Conservation (phyloP, 257 asterid species). For the Penstemon newberryi region DNA sequence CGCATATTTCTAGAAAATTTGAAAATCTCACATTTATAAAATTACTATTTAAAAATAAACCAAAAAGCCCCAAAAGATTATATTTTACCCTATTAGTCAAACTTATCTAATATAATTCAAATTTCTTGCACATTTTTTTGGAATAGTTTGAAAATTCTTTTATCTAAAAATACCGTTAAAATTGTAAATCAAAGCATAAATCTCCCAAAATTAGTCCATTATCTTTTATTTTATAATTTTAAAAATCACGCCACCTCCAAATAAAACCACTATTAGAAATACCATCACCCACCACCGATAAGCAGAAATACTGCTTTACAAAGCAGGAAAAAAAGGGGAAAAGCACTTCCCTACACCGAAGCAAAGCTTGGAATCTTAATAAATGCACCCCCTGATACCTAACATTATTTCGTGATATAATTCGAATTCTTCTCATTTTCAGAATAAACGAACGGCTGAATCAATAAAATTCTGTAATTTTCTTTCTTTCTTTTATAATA, state of each 20-base stretch:
- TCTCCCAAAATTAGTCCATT: too few relatives aligned
- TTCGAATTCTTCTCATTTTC: background rate
- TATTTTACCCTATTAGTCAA: too few relatives aligned
- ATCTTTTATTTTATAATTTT: background rate
- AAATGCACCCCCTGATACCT: constrained; percentile 23
- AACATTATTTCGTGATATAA: constrained; percentile 28
- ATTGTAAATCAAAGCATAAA: too few relatives aligned
- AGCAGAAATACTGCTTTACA: background rate
- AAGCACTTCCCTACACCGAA: constrained; percentile 30
- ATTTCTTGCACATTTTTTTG: too few relatives aligned
- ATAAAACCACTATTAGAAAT: background rate
- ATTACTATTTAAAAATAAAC: too few relatives aligned
- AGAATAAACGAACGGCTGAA: constrained; percentile 6
- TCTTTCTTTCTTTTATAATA: background rate
- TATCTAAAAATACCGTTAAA: too few relatives aligned
- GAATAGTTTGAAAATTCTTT: too few relatives aligned
- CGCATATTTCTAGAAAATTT: too few relatives aligned
- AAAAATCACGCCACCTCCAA: background rate
- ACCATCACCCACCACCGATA: background rate
- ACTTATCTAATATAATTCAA: too few relatives aligned
- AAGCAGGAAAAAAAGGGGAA: constrained; percentile 1
- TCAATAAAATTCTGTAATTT: background rate
- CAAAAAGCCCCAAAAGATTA: too few relatives aligned
- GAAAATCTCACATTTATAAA: too few relatives aligned
- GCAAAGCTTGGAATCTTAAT: constrained; percentile 43